A percentile compares a stretch with the other conserved stretches of the same genome.
Conservation (phyloP, 2,329 filamentous ascomycete species). For the Zalaria sp. region DNA sequence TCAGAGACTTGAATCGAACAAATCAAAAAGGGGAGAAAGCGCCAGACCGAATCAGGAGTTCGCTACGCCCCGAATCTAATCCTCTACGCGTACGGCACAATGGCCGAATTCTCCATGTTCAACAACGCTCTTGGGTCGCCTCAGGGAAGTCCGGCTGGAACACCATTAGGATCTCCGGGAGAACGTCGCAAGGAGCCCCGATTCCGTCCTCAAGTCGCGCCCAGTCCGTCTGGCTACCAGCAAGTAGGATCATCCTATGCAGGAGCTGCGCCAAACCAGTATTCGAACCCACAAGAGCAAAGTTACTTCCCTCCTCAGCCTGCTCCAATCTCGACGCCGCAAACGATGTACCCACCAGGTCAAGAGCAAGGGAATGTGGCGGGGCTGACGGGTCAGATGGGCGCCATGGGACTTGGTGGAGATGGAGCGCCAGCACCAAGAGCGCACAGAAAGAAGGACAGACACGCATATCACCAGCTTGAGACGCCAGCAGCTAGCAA, state of each 20-base stretch:
- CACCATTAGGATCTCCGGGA: background rate
- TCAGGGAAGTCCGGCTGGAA: background rate
- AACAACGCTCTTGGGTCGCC: background rate
- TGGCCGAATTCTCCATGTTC: background rate
- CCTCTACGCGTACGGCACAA: background rate
- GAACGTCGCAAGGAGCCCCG: slow-evolving; percentile 1
- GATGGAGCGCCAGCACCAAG: slow-evolving; percentile 33
- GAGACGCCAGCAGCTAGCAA: slow-evolving; percentile 48
- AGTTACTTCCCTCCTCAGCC: slow-evolving; percentile 28
- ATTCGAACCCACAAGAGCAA: slow-evolving; percentile 16
- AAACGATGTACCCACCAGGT: slow-evolving; percentile 7
- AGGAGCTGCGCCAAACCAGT: slow-evolving; percentile 15
- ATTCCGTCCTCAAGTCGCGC: slow-evolving; percentile 27
- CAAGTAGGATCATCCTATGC: slow-evolving; percentile 20
- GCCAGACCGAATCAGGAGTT: too few species aligned
- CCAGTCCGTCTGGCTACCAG: slow-evolving; percentile 29
- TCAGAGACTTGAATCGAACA: too few species aligned
- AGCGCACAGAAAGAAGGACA: slow-evolving; percentile 77
- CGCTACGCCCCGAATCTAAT: too few species aligned
- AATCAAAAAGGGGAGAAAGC: too few species aligned
- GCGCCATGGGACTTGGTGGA: slow-evolving; percentile 53
- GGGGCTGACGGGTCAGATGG: slow-evolving; percentile 59
- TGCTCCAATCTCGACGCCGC: slow-evolving; percentile 8
- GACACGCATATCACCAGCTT: slow-evolving; percentile 81
- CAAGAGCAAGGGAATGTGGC: slow-evolving; percentile 14